These are phyloP conservation scores for Neoboletus subvelutipes DNA, from an alignment of 768 basidiomycete genomes.

Conservation along the genomic window DNA sequence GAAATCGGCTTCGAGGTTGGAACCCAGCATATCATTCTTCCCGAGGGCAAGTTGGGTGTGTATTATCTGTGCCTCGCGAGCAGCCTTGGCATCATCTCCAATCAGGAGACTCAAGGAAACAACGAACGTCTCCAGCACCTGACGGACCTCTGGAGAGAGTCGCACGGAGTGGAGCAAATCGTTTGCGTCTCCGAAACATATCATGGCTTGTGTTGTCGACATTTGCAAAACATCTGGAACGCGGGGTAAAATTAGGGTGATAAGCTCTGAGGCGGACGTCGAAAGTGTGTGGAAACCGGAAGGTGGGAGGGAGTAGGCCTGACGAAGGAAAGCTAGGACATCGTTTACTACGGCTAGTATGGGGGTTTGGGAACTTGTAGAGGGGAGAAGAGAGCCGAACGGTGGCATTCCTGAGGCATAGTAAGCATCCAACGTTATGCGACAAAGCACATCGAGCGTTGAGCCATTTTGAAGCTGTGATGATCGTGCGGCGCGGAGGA, in stretches of 20 bases:
- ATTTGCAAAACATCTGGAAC: conserved; percentile 62
- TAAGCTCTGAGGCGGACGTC: conserved; percentile 60
- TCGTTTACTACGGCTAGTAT: conserved; percentile 59
- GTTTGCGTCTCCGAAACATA: conserved; percentile 47
- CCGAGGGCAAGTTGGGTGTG: conserved; percentile 61
- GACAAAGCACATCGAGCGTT: conserved; percentile 70
- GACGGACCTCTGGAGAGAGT: conserved; percentile 52
- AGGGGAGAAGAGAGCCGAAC: conserved; percentile 54
- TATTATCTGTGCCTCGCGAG: conserved; percentile 71
- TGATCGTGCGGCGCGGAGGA: conserved; percentile 66
- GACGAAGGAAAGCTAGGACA: conserved; percentile 56
- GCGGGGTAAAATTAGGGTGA: conserved; percentile 59
- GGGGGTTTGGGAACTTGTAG: conserved; percentile 45
- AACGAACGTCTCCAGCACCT: conserved; percentile 57
- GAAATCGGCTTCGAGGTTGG: conserved; percentile 64
- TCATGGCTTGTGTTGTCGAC: conserved; percentile 58
- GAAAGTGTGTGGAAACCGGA: conserved; percentile 55
- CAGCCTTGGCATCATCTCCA: conserved; percentile 67
- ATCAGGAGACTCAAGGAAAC: conserved; percentile 59
- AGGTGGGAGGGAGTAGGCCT: conserved; percentile 51
- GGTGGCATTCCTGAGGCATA: conserved; percentile 55
- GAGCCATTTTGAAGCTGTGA: conserved; percentile 60
- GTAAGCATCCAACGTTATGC: conserved; percentile 61
- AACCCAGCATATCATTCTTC: conserved; percentile 55
- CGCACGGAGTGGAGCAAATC: conserved; percentile 52